Conservation (phyloP, 768 basidiomycete genomes). For the Boletus fagicola region DNA sequence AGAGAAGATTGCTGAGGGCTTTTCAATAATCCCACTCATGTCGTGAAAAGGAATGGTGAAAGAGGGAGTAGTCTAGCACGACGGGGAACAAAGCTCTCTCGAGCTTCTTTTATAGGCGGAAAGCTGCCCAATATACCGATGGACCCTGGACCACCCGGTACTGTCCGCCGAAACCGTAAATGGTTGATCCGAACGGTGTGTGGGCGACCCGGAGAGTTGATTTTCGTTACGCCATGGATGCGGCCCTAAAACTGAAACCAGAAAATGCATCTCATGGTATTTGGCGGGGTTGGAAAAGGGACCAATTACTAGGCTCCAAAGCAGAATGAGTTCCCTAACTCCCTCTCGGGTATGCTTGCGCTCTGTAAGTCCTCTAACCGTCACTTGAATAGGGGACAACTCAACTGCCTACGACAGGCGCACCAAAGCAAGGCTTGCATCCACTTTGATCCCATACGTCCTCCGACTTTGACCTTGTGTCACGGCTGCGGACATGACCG, state of each 20-base stretch:
- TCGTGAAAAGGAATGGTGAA: background rate
- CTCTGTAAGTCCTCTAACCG: background rate
- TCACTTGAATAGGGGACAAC: background rate
- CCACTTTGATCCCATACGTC: background rate
- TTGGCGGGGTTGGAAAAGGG: background rate
- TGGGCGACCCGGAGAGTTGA: background rate
- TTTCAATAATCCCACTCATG: background rate
- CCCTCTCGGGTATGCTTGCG: background rate
- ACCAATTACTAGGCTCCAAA: background rate
- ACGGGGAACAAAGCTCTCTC: background rate
- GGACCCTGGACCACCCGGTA: background rate
- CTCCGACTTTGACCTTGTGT: background rate
- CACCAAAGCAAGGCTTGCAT: background rate
- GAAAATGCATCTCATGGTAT: background rate
- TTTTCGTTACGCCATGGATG: background rate
- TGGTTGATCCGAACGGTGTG: background rate
- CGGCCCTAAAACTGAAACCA: background rate
- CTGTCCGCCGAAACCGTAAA: background rate
- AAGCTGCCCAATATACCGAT: background rate
- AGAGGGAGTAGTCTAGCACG: background rate
- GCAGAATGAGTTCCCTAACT: background rate
- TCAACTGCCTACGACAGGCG: background rate
- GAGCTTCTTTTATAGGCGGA: background rate
- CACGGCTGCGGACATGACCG: background rate
- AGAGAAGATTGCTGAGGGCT: background rate